Base-by-base conservation (phyloP, 305 asterid species). In the Plantago rigida region DNA sequence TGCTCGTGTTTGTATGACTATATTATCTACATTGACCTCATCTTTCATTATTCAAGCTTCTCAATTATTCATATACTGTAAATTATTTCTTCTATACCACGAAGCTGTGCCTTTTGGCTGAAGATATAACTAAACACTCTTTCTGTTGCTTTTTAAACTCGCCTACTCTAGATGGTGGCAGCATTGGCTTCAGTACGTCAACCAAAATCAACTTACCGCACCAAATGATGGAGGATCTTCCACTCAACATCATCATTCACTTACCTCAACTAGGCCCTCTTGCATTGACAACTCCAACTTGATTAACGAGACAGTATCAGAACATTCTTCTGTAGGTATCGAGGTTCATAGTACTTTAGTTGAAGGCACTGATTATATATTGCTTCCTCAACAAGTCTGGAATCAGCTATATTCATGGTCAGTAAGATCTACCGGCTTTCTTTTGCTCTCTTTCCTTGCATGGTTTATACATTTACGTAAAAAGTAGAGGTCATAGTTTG, bases 301-400 rank as follows among this genome's bases (percentile, higher is more conserved):
- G 71, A 76, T 92, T 51, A 78, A 86, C 81, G 91, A 81, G 73
- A 66, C 81, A 19, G 60, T 74, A 51, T 73, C 87, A 29, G 85
- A 81, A 69, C 19, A 17, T 17, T 79, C 83, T 71, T 80, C 90
- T 65, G 69, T 60, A 78, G 92, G 82, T 57, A 70, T 74, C 69
- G 99, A 88, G 75, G 90, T 92, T 66, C 94, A 78, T 72, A 95
- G 88, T 67, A 84, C 94, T 63, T 78, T 88, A 67, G 94, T 88
- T 52, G 99, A 92, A 84, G 99, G 99, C 73, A 92, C 94, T 13
- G 95, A 92, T 79, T 92, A 88, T 77, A 88, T 92, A 81, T 77
- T 92, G 78, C 90, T 92, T 72, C 96, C 99, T 0, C 78, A 83
- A 78, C 85, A 77, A 66, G 89, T 86, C 60, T 92, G 99, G 99